phyloP scores from a whole-genome alignment of 345 rosid species.

The Brassica carinata region DNA sequence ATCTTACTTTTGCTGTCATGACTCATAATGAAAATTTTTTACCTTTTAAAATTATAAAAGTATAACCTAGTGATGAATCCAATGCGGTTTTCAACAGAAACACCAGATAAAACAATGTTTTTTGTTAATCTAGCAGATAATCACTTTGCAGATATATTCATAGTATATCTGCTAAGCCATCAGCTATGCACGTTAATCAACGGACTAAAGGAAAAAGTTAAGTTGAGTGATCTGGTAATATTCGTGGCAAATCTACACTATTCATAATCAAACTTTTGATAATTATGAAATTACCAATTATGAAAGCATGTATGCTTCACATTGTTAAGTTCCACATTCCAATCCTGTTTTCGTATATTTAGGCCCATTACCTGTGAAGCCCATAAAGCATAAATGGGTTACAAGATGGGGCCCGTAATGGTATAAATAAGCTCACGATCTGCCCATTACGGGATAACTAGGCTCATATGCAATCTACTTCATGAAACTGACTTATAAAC shows the following conservation, averaged over 20 bases:
- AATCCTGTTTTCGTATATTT: neutral
- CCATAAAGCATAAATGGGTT: neutral
- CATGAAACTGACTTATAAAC: neutral
- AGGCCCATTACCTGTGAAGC: neutral
- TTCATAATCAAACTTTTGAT: neutral
- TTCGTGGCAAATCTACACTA: conserved; percentile 28
- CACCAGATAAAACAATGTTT: neutral
- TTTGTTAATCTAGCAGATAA: neutral
- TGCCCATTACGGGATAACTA: neutral
- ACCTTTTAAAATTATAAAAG: neutral
- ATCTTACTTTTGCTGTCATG: neutral
- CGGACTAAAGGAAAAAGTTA: neutral
- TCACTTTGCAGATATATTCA: neutral
- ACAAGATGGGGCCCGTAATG: neutral
- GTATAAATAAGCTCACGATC: neutral
- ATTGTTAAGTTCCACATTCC: neutral
- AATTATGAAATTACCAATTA: neutral
- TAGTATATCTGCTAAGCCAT: neutral
- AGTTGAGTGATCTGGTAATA: neutral
- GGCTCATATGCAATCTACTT: neutral
- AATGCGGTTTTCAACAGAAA: neutral
- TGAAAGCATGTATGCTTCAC: neutral
- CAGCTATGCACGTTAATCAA: conserved; percentile 18
- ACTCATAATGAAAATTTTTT: neutral
- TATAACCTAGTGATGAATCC: neutral